Base-by-base conservation (phyloP, 495 filamentous ascomycete genomes). In the Poronia punctata region DNA sequence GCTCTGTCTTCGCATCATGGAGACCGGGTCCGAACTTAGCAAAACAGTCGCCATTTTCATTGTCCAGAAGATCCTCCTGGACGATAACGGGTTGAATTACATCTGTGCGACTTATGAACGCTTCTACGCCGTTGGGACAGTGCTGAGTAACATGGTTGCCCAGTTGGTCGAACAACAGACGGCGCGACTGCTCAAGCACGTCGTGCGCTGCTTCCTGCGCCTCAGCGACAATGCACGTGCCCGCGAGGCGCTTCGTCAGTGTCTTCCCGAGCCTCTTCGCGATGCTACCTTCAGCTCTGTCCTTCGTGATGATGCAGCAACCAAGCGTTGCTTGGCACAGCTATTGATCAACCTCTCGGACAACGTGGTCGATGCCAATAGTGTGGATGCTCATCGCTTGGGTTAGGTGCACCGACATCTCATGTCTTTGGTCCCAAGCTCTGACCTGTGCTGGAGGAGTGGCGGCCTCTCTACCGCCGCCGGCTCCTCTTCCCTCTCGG, bases 21-120 rank as follows among this genome's bases (percentile, higher is more conserved):
- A 99, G 70, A 99, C 92, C 0, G 93, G 93, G 22, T 97, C 92
- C 0, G 92, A 99, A 59, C 71, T 99, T 30, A 95, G 88, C 72
- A 99, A 98, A 70, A 99, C 92, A 1, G 92, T 99, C 7, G 92
- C 92, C 24, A 99, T 99, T 47, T 99, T 99, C 68, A 99, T 99
- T 54, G 92, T 99, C n/a, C 92, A 99, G 68, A 99, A 99, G 67
- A 99, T 99, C 23, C 67, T 99, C 26, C 73, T 99, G 3, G 92
- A 99, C 57, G 92, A 99, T 50, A 86, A 92, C 57, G 92, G 92
- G n/a, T 72, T 99, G 43, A 87, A 85, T 26, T 99, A 99, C 60
- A 99, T 99, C 43, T 99, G 92, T 62, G 89, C 93, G 40, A 99
- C 92, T 5, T 99, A 99, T 57, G 92, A 99, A 67, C 75, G 92